Conservation (phyloP, 2,329 filamentous ascomycete genomes). For the Claviceps cyperi region DNA sequence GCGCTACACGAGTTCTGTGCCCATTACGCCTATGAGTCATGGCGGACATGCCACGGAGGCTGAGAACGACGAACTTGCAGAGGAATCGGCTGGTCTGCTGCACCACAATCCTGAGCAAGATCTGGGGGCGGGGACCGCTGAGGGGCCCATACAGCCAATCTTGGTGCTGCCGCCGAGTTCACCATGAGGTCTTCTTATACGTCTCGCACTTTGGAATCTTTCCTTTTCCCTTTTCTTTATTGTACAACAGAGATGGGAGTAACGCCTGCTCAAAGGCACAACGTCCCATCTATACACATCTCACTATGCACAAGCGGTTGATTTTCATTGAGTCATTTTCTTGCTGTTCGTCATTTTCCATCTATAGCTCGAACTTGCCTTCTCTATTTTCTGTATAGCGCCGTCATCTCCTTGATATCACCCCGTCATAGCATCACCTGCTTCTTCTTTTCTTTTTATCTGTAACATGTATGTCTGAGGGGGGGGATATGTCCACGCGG, state of each 20-base stretch:
- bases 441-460: not conserved
- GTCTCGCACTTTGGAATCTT: not conserved
- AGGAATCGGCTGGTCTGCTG: conserved; percentile 32
- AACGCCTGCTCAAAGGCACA: not conserved
- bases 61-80: conserved; percentile 28
- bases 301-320: conserved; percentile 4
- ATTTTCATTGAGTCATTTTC: conserved; percentile 5
- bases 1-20: conserved; percentile 21
- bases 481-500: not conserved
- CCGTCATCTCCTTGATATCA: not conserved
- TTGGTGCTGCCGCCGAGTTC: not conserved
- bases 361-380: not conserved
- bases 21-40: conserved; percentile 20
- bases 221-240: too few relatives aligned
- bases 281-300: not conserved
- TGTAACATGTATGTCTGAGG: not conserved
- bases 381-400: conserved; percentile 5
- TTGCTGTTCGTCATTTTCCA: conserved; percentile 3
- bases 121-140: conserved; percentile 24
- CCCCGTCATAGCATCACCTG: not conserved
- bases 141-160: conserved; percentile 22
- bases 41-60: conserved; percentile 25
- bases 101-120: conserved; percentile 22
- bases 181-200: not conserved
- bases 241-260: not conserved